Conservation (phyloP, 2,329 filamentous ascomycete species). For the Penicillium sp. region DNA sequence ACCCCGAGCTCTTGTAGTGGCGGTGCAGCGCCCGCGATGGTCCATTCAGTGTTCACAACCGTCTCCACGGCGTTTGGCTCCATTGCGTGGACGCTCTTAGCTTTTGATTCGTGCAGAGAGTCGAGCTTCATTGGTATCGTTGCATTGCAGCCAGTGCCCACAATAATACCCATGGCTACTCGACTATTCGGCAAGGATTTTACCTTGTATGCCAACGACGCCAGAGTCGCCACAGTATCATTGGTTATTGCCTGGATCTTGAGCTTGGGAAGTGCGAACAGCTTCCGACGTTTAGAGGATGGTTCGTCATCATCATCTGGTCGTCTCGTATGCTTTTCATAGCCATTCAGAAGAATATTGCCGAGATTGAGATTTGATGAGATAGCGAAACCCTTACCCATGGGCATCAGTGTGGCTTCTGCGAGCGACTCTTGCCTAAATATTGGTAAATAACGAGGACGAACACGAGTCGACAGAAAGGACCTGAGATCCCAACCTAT, state of each 20-base stretch:
- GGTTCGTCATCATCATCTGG: slow-evolving; percentile 42
- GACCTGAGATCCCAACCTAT: not conserved
- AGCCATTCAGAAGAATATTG: slow-evolving; percentile 56
- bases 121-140: slow-evolving; percentile 70
- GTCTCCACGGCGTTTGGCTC: slow-evolving; percentile 61
- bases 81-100: slow-evolving; percentile 51
- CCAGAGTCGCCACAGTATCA: slow-evolving; percentile 76
- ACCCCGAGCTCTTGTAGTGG: slow-evolving; percentile 62
- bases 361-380: slow-evolving; percentile 57
- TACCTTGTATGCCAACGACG: slow-evolving; percentile 73
- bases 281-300: slow-evolving; percentile 47
- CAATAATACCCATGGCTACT: slow-evolving; percentile 77
- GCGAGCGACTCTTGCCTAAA: slow-evolving; percentile 53
- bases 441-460: slow-evolving; percentile 11
- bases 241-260: slow-evolving; percentile 77
- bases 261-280: slow-evolving; percentile 62
- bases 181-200: slow-evolving; percentile 62
- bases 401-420: slow-evolving; percentile 58
- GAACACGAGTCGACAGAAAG: not conserved
- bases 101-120: slow-evolving; percentile 65
- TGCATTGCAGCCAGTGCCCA: slow-evolving; percentile 79
- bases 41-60: slow-evolving; percentile 82
- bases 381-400: slow-evolving; percentile 61
- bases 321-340: slow-evolving; percentile 52
- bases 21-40: slow-evolving; percentile 71